Base-by-base conservation (phyloP, 2,329 filamentous ascomycete species). In the Botrytis fabae region DNA sequence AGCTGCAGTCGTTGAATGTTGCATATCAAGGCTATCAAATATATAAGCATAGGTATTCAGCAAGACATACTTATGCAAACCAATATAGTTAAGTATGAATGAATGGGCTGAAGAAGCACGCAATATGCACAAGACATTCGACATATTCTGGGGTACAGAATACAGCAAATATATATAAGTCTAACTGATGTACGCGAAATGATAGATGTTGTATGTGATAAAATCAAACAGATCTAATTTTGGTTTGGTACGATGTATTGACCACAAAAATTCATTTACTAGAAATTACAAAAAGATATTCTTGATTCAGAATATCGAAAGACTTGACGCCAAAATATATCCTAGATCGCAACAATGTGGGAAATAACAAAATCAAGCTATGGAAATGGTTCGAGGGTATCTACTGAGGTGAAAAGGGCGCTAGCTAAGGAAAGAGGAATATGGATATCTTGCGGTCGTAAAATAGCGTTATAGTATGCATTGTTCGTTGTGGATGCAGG, bases 61-160 rank as follows among this genome's bases (percentile, higher is more conserved):
- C 28, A 20, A 60, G 57, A 38, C 20, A 60, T 60, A 14, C 32
- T 60, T 10, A 60, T 60, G 57, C 32, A 60, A 60, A 32, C 9
- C 18, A 40, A 7, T 10, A 48, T 44, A 25, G 18, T n/a, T 59
- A 51, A 16, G 25, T 46, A 4, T 16, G 18, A 70, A 70, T 35
- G 14, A 38, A 57, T 16, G 48, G 38, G 22, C 22, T 35, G 42
- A 54, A 65, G 70, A 61, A 64, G 60, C 60, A 72, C 60, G 70
- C 70, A 64, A 72, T 72, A 72, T 62, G 32, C 48, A 62, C 22
- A 40, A 20, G 60, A 46, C 42, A 66, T 66, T 72, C 70, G 61
- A 42, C 57, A 57, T 68, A 48, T 51, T 72, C 60, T 32, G 46
- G 46, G 38, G 60, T 54, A 44, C 22, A 38, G 20, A 28, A 25